Percentiles rank a stretch among this genome's conserved stretches.
phyloP scores from a whole-genome alignment of 140 eudicot genomes.

The Flaveria floridana region DNA sequence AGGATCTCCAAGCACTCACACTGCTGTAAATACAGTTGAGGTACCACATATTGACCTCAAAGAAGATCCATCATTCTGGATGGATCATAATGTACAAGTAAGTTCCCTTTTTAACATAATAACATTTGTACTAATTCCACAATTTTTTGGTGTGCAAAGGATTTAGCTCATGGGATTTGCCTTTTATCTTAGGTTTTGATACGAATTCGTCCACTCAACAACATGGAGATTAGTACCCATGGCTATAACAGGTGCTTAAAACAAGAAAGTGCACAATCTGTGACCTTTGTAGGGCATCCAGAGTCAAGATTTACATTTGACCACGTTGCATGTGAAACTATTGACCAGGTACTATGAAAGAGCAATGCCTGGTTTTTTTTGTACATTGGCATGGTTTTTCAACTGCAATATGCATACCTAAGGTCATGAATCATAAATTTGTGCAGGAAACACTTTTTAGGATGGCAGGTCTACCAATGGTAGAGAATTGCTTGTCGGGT shows the following conservation, averaged over 20 bases:
- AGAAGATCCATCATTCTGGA: constrained; percentile 97
- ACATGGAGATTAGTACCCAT: constrained; percentile 59
- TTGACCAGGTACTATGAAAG: constrained; percentile 66
- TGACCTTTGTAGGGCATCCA: constrained; percentile 84
- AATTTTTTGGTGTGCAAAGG: background rate
- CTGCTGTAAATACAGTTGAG: constrained; percentile 63
- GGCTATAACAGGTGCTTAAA: constrained; percentile 81
- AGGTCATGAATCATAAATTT: background rate
- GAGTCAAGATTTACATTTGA: constrained; percentile 86
- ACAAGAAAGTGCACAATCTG: constrained; percentile 82
- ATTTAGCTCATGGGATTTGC: constrained; percentile 18
- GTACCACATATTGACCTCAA: constrained; percentile 90
- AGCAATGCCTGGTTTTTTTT: background rate
- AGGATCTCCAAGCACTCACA: constrained; percentile 49
- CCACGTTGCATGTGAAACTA: constrained; percentile 91
- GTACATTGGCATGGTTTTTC: background rate
- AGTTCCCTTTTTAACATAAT: constrained; percentile 7
- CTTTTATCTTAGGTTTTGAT: constrained; percentile 58
- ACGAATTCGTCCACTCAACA: constrained; percentile 76
- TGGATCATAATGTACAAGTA: constrained; percentile 95
- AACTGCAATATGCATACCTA: background rate
- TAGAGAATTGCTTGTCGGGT: constrained; percentile 95
- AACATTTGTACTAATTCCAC: constrained; percentile 7
- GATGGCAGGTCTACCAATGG: constrained; percentile 97
- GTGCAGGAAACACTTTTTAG: constrained; percentile 89